phyloP scores from a whole-genome alignment of 2,329 filamentous ascomycete species.

The Ophiostoma sp. region DNA sequence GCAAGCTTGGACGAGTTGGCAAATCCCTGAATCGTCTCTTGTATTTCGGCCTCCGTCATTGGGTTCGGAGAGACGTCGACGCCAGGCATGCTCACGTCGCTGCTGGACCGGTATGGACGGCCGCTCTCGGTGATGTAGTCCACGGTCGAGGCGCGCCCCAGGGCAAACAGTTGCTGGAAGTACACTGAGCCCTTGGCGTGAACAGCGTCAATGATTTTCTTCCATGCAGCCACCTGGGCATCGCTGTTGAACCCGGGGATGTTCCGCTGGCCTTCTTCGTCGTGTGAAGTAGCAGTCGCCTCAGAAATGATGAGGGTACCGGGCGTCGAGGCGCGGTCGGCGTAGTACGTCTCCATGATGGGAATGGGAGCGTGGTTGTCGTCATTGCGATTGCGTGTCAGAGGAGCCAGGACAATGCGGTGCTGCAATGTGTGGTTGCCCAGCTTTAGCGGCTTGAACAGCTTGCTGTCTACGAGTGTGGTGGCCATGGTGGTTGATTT shows the following conservation, averaged over 20 bases:
- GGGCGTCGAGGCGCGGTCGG: conserved; percentile 44
- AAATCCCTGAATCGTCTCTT: conserved; percentile 61
- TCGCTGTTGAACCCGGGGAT: conserved; percentile 59
- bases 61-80: conserved; percentile 45
- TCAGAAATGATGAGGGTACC: conserved; percentile 47
- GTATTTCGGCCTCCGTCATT: conserved; percentile 66
- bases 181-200: conserved; percentile 62
- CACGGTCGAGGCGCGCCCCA: conserved; percentile 42
- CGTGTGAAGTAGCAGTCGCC: conserved; percentile 46
- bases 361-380: conserved; percentile 32
- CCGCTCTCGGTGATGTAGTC: conserved; percentile 38
- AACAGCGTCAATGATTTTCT: conserved; percentile 58
- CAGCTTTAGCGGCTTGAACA: conserved; percentile 38
- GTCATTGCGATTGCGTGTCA: conserved; percentile 55
- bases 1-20: conserved; percentile 55
- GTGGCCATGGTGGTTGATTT: background rate
- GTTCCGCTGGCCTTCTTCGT: conserved; percentile 43
- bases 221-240: conserved; percentile 59
- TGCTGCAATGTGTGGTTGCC: conserved; percentile 49
- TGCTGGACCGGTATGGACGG: conserved; percentile 40
- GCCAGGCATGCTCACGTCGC: conserved; percentile 48
- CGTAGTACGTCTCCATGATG: conserved; percentile 46
- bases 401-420: conserved; percentile 51
- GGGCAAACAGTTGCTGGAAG: conserved; percentile 60
- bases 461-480: conserved; percentile 4